Percentiles rank a stretch among this genome's conserved stretches.
phyloP scores from a whole-genome alignment of 805 yeast genomes.

The Wickerhamiella allomyrinae region DNA sequence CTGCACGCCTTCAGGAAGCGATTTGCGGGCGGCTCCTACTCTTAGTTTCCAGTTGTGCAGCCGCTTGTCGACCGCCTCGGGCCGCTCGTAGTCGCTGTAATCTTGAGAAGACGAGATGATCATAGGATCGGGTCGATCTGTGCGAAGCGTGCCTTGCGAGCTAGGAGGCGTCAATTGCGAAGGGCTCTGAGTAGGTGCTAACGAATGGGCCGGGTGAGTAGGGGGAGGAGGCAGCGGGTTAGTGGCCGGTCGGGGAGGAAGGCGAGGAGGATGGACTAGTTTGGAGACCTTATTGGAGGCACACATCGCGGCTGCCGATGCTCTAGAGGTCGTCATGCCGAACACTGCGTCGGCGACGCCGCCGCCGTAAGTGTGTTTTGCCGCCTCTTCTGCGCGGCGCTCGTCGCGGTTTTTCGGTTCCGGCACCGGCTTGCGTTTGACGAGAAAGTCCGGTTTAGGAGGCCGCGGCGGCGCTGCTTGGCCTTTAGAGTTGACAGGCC shows the following conservation, averaged over 20 bases:
- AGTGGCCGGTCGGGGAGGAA: neutral
- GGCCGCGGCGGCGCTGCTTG: slow-evolving; percentile 20
- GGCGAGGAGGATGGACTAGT: neutral
- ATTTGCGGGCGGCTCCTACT: slow-evolving; percentile 29
- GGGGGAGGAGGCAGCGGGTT: neutral
- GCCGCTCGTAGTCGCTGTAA: slow-evolving; percentile 13
- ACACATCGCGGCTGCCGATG: neutral
- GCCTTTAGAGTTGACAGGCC: slow-evolving; percentile 11
- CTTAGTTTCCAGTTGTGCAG: slow-evolving; percentile 45
- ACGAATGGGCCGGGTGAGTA: neutral
- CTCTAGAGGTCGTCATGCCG: neutral
- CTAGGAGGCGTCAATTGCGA: no score
- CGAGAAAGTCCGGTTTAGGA: slow-evolving; percentile 20
- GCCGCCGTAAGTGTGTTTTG: neutral
- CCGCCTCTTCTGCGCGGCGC: neutral
- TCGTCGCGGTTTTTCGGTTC: slow-evolving; percentile 7
- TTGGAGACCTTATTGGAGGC: slow-evolving; percentile 19
- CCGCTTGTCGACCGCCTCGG: slow-evolving; percentile 30
- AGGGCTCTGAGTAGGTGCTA: no score
- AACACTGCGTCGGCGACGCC: slow-evolving; percentile 2
- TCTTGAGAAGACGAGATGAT: slow-evolving; percentile 19
- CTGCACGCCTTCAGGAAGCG: slow-evolving; percentile 28
- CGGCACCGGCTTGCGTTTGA: neutral
- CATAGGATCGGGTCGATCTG: slow-evolving; percentile 3
- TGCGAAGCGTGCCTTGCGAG: neutral